A percentile compares a stretch with the other conserved stretches of the same genome.
These are phyloP conservation scores for Aureobasidium sp. DNA, from an alignment of 2,329 filamentous ascomycete species.

Conservation along the genomic window DNA sequence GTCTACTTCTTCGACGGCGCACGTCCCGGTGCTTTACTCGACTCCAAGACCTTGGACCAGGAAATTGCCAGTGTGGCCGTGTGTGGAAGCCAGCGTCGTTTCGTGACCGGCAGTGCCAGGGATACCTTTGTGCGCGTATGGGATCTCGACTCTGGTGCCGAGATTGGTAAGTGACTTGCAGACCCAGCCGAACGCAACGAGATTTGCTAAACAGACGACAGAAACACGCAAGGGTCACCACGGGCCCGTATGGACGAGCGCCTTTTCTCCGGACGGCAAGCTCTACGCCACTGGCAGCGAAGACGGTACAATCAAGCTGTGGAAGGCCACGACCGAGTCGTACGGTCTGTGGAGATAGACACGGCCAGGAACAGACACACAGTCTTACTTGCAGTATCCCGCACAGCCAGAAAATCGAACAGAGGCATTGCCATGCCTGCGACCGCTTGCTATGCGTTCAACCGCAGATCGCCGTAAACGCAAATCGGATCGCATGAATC, in stretches of 20 bases:
- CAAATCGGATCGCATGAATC: neutral
- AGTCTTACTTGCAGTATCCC: neutral
- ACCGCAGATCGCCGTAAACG: neutral
- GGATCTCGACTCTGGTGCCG: conserved; percentile 73
- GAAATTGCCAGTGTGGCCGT: conserved; percentile 87
- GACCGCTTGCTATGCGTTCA: neutral
- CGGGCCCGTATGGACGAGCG: conserved; percentile 92
- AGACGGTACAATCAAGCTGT: conserved; percentile 94
- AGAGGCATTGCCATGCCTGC: neutral
- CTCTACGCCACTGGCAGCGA: conserved; percentile 94
- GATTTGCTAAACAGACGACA: conserved; percentile 25
- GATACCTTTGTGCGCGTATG: conserved; percentile 98
- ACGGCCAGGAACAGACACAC: neutral
- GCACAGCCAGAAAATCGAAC: neutral
- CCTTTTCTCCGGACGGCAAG: conserved; percentile 91
- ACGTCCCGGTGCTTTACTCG: conserved; percentile 63
- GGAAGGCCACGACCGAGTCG: conserved; percentile 59
- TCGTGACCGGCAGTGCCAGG: conserved; percentile 83
- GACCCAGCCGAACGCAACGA: too few relatives aligned
- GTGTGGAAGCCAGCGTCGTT: conserved; percentile 70
- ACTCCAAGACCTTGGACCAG: conserved; percentile 71
- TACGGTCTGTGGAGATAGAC: conserved; percentile 58
- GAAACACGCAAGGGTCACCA: conserved; percentile 96
- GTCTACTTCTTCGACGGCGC: conserved; percentile 85
- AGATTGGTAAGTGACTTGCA: conserved; percentile 54